Base-by-base conservation (phyloP, 495 filamentous ascomycete genomes). In the Neurospora sp. region DNA sequence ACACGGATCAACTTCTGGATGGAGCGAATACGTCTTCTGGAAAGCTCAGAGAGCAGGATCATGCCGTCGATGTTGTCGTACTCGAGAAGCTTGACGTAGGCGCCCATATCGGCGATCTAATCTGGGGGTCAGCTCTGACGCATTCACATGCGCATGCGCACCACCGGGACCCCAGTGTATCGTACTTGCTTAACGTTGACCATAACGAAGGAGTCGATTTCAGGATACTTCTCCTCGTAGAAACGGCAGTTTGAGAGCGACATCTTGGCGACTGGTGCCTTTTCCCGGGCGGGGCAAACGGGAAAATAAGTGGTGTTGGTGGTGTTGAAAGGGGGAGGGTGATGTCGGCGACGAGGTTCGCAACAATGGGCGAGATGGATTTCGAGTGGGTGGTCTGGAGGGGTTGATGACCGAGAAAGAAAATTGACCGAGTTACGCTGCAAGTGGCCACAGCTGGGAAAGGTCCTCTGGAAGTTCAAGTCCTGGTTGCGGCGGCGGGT, bases 1-100 rank as follows among this genome's bases (percentile, higher is more conserved):
- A 99, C 96, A 69, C 96, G 92, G 80, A 99, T 99, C 70, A 99
- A 90, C 87, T 99, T 99, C 83, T 99, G 96, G 79, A 99, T 99
- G 89, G 91, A 94, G 84, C 96, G 87, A 78, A 99, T 99, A 88
- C 96, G 95, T 84, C 96, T 91, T 84, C 96, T 89, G 37, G 96
- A 98, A 70, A 99, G 89, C 82, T 99, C 96, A 77, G 92, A 96
- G 75, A 99, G 92, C 70, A 99, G 87, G 76, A 99, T 99, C 96
- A 99, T 99, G 86, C 96, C 96, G 82, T 99, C 96, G 83, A 99
- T 99, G 85, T 98, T 97, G 83, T 98, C 96, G 83, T 99, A 99
- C 85, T 99, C 96, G 77, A 99, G 91, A 38, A 99, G 90, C 86
- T 99, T 99, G 80, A 99, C 96, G 81, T 99, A 99, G 77, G 96